phyloP scores from a whole-genome alignment of 257 asterid species.

The Solanum medicagineum region DNA sequence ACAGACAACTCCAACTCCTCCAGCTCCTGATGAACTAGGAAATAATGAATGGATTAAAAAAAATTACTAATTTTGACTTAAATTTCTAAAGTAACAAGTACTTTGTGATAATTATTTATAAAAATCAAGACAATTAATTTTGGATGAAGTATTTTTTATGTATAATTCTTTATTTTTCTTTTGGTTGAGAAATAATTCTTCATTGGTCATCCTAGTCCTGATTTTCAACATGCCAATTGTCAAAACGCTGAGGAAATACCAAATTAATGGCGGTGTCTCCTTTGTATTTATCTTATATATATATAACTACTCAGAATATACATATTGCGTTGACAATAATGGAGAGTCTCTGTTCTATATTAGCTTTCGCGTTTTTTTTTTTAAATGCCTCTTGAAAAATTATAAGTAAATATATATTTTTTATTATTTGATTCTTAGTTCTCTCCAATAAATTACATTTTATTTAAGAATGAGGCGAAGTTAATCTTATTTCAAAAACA shows the following conservation, averaged over 20 bases:
- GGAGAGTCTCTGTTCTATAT: too few species aligned
- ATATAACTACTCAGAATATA: neutral
- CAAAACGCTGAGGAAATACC: neutral
- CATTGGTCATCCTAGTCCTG: neutral
- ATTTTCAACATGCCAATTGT: neutral
- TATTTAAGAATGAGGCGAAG: neutral
- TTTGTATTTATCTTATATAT: neutral
- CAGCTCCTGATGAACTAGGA: too few species aligned
- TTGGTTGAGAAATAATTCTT: neutral
- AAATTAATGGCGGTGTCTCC: neutral
- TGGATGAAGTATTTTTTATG: neutral
- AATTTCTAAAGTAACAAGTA: neutral
- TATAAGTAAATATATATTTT: neutral
- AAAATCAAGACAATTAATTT: neutral
- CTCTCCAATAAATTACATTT: neutral
- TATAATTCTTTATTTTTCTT: neutral
- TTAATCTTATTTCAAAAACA: neutral
- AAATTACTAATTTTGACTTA: neutral
- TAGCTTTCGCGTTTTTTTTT: too few species aligned
- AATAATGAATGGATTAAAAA: too few species aligned
- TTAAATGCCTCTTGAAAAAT: too few species aligned
- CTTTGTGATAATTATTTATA: neutral
- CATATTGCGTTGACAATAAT: too few species aligned
- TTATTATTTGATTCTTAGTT: neutral
- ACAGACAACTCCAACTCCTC: too few species aligned